Evolutionary conservation across 2,329 filamentous ascomycete species (phyloP), one percentile per base, ranked within the genome.

Genomic region (Drechslerella stenobrocha): DNA sequence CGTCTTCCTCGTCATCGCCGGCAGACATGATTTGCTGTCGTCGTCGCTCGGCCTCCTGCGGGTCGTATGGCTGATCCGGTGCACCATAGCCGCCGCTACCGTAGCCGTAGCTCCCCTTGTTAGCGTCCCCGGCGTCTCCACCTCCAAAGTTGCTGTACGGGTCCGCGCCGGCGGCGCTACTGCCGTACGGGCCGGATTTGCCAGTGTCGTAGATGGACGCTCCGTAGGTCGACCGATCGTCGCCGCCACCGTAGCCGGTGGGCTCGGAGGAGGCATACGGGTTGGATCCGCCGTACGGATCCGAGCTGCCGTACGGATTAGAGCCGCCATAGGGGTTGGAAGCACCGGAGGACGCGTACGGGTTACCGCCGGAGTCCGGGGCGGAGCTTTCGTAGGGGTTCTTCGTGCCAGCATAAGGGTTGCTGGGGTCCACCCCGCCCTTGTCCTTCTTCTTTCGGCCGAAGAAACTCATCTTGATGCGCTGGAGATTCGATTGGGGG

Each of bases 1-100:
- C 83, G 66, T 88, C 84, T 75, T 88, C 84, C 70, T 89, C 85
- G 73, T 87, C 85, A 71, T 93, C 86, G 78, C 82, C 40, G 11
- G 96, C 89, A 0, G 86, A 0, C 89, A 95, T 71, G 95, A 84
- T 47, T 89, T 30, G 23, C 26, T 37, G 11, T 35, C 15, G 1
- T 53, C 64, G 44, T 32, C 46, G 40, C 37, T 40, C 52, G 8
- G 53, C 47, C 18, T 53, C 61, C 9, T 53, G 44, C 3, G 47
- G n/a, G 34, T 60, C 37, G 24, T 69, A 60, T 3, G 55, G 48
- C n/a, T 18, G 4, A 5, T 50, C n/a, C 3, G n/a, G 7, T 13
- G 40, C 53, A 28, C 46, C 34, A 48, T 67, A 67, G 11, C 64
- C 64, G 4, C 48, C 20, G 20, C 35, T 24, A 5, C 56, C 35